Conservation (phyloP, 2,329 filamentous ascomycete species). For the Orbilia javanica region DNA sequence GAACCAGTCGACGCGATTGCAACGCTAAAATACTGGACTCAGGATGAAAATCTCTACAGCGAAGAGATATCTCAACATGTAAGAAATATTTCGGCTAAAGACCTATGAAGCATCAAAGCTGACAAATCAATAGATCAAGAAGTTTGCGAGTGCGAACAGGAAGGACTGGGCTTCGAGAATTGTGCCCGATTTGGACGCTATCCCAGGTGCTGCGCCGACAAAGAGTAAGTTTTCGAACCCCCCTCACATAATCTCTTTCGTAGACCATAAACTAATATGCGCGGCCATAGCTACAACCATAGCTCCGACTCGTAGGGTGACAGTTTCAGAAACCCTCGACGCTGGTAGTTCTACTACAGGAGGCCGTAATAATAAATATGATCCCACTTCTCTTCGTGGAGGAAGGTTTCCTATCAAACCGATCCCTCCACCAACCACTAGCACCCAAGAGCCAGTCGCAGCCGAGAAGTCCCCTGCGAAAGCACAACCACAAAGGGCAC, state of each 20-base stretch:
- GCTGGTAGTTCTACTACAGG: neutral
- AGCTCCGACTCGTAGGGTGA: slow-evolving; percentile 39
- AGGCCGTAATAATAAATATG: slow-evolving; percentile 26
- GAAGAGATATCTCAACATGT: slow-evolving; percentile 60
- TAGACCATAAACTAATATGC: neutral
- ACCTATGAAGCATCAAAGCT: neutral
- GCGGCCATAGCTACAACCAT: slow-evolving; percentile 25
- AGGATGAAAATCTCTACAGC: slow-evolving; percentile 57
- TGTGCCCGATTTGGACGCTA: slow-evolving; percentile 48
- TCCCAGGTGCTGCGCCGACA: slow-evolving; percentile 29
- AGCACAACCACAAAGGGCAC: neutral
- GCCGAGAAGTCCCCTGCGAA: neutral
- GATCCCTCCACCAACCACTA: slow-evolving; percentile 1
- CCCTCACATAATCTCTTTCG: neutral
- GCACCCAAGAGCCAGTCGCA: neutral
- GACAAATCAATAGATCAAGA: slow-evolving; percentile 38
- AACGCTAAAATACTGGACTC: slow-evolving; percentile 59
- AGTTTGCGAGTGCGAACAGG: slow-evolving; percentile 44
- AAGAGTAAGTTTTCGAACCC: slow-evolving; percentile 35
- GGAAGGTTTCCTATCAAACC: slow-evolving; percentile 28
- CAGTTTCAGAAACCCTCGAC: slow-evolving; percentile 34
- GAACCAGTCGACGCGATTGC: slow-evolving; percentile 60
- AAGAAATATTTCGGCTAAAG: neutral
- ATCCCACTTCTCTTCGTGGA: slow-evolving; percentile 28
- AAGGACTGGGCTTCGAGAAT: slow-evolving; percentile 55